Conservation (phyloP, 176 grass and related monocot species). For the Rhynchospora tenuis region DNA sequence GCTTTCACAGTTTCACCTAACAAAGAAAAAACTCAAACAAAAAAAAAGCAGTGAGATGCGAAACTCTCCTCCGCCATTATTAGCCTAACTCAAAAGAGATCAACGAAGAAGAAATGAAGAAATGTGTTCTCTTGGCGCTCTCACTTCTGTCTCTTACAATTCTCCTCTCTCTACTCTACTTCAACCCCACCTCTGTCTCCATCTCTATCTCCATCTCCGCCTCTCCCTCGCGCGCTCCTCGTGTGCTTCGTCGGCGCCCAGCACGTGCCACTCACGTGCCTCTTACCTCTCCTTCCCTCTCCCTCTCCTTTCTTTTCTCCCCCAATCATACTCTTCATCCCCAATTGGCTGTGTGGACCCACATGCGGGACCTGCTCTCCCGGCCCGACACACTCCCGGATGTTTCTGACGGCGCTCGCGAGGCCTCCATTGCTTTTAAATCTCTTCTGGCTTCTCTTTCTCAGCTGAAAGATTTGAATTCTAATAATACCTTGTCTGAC, state of each 20-base stretch:
- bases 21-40: neutral
- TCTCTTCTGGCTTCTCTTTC: conserved; percentile 30
- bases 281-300: conserved; percentile 25
- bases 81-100: too few species aligned
- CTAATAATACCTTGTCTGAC: neutral
- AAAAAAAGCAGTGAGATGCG: neutral
- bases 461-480: neutral
- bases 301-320: conserved; percentile 46
- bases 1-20: neutral
- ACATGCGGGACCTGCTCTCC: conserved; percentile 54
- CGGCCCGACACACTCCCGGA: conserved; percentile 66
- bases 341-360: conserved; percentile 40
- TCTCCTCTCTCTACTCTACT: neutral
- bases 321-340: conserved; percentile 31
- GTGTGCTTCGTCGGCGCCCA: neutral
- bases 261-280: neutral
- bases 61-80: neutral
- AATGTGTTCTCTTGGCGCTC: conserved; percentile 3
- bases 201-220: conserved; percentile 22
- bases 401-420: conserved; percentile 41
- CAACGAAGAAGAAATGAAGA: neutral
- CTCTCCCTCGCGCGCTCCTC: conserved; percentile 33
- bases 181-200: conserved; percentile 35
- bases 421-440: conserved; percentile 53
- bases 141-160: conserved; percentile 19